Evolutionary conservation across 2,329 filamentous ascomycete genomes (phyloP), one percentile per base, ranked within the genome.

Genomic region (Colletotrichum phormii): DNA sequence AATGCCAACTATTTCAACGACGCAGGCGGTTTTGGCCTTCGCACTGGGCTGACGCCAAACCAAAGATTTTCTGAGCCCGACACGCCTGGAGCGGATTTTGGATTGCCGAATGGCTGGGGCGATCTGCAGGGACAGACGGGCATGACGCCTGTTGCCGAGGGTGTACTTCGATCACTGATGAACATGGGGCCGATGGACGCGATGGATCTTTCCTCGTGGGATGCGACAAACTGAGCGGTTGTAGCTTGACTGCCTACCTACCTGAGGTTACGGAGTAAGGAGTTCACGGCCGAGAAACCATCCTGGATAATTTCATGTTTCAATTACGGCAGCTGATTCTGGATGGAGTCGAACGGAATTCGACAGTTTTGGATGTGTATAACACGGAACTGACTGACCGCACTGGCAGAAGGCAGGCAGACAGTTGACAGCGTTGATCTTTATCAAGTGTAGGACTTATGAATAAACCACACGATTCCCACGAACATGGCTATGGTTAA

Each of bases 151-250:
- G 86, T 89, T 15, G 86, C 88, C 0, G 89, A 91, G 61, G 89
- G 89, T 0, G 85, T 91, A 55, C 80, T 91, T 59, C 83, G 88
- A 70, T 86, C 88, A 9, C 80, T 91, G 68, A 89, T 90, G 86
- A 87, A 86, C 67, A 86, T 91, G 82, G 87, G 87, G 8, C 84
- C 88, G 0, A 89, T 92, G 85, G 89, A 91, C 75, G 86, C 86
- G 12, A 90, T 92, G 87, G 89, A 89, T 75, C 80, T 88, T 71
- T 83, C 82, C 18, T 80, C 83, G 37, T 89, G 87, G 87, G 86
- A 87, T 70, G 79, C 78, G 9, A 75, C 76, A 12, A 72, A 78
- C 49, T 76, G 54, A 74, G 6, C 15, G 6, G 22, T 9, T 26
- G 35, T 5, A 55, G 35, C 7, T 26, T 26, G 57, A 12, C 18